These are phyloP conservation scores for Leccinum subtestaceum DNA, from an alignment of 768 basidiomycete species.

Conservation along the genomic window DNA sequence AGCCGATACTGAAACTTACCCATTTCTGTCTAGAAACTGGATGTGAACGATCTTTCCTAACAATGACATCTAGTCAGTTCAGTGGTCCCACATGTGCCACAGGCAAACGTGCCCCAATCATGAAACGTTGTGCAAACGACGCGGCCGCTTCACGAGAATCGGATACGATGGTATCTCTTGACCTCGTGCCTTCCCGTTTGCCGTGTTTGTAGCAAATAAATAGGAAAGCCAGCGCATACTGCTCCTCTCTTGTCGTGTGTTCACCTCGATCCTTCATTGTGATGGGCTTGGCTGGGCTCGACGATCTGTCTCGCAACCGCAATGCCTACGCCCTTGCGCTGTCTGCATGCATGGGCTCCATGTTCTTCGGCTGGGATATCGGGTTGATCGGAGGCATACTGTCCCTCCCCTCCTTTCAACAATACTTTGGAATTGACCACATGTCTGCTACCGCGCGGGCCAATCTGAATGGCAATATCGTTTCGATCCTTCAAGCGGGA, in stretches of 20 bases:
- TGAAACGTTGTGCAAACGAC: no score
- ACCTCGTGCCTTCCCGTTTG: no score
- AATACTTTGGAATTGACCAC: constrained; percentile 46
- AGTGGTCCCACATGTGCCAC: no score
- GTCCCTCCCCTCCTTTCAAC: constrained; percentile 44
- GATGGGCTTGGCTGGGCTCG: constrained; percentile 26
- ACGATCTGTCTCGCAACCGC: constrained; percentile 32
- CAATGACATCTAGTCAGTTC: no score
- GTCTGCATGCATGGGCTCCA: constrained; percentile 46
- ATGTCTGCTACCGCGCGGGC: constrained; percentile 36
- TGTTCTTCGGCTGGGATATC: constrained; percentile 52
- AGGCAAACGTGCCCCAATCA: no score
- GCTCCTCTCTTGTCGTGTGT: background rate
- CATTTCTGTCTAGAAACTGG: no score
- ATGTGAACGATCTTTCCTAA: background rate
- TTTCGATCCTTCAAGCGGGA: constrained; percentile 48
- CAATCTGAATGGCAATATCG: constrained; percentile 48
- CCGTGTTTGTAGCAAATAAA: no score
- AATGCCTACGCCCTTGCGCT: constrained; percentile 46
- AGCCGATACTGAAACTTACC: no score
- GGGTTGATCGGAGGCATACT: constrained; percentile 51
- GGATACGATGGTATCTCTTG: no score
- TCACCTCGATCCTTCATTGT: background rate
- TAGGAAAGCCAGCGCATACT: background rate
- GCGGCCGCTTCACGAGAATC: no score